Evolutionary conservation across 305 asterid genomes (phyloP).

Genomic region (Andrographis paniculata): DNA sequence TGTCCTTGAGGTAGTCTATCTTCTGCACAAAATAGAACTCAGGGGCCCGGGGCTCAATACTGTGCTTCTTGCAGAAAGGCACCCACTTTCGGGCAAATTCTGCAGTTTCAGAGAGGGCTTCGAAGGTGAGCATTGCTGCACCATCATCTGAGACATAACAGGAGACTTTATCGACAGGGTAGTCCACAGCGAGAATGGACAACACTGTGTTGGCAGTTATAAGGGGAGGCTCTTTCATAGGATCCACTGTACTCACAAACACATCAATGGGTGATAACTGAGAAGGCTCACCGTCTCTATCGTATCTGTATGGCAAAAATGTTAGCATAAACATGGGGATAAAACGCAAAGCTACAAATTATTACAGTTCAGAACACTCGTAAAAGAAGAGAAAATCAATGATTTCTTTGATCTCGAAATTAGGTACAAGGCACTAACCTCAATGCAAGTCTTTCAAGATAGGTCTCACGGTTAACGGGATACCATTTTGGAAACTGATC

Average conservation of each 20-base stretch:
- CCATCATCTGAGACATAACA: too few relatives aligned
- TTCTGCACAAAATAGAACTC: slow-evolving; percentile 69
- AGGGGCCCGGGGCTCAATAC: slow-evolving; percentile 72
- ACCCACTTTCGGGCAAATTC: slow-evolving; percentile 76
- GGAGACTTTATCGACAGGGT: too few relatives aligned
- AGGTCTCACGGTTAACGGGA: slow-evolving; percentile 68
- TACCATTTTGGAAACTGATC: slow-evolving; percentile 82
- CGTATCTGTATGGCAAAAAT: slow-evolving; percentile 31
- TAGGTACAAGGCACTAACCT: slow-evolving; percentile 34
- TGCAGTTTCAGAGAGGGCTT: slow-evolving; percentile 61
- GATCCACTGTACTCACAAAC: slow-evolving; percentile 77
- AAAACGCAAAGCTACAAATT: neutral
- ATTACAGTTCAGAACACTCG: too few relatives aligned
- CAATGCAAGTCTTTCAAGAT: slow-evolving; percentile 62
- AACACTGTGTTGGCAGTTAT: slow-evolving; percentile 68
- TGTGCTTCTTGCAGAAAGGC: slow-evolving; percentile 69
- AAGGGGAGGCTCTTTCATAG: slow-evolving; percentile 72
- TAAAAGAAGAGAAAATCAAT: too few relatives aligned
- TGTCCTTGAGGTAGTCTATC: slow-evolving; percentile 67
- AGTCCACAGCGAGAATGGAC: slow-evolving; percentile 66
- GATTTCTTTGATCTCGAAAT: neutral
- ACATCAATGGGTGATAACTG: slow-evolving; percentile 55
- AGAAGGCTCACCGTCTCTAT: slow-evolving; percentile 65
- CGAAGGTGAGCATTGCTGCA: slow-evolving; percentile 64
- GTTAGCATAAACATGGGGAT: neutral